Evolutionary conservation across 2,329 filamentous ascomycete species (phyloP).

Genomic region (Scedosporium apiospermum): DNA sequence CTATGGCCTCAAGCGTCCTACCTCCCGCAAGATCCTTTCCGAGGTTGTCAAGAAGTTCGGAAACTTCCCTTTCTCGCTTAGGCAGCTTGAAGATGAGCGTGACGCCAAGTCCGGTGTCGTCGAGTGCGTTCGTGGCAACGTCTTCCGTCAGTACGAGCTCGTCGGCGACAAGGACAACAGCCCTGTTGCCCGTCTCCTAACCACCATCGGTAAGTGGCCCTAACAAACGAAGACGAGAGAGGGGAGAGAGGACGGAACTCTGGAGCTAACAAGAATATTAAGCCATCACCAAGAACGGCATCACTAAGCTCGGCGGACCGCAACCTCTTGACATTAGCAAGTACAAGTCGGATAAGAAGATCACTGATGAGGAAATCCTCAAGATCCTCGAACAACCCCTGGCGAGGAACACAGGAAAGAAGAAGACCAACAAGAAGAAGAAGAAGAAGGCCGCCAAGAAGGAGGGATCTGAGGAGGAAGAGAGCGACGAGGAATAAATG

Average conservation of each 20-base stretch:
- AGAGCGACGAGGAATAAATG: slow-evolving; percentile 25
- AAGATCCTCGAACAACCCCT: slow-evolving; percentile 88
- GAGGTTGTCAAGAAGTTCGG: slow-evolving; percentile 97
- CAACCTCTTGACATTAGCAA: slow-evolving; percentile 68
- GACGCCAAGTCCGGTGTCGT: slow-evolving; percentile 92
- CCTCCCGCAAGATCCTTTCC: slow-evolving; percentile 82
- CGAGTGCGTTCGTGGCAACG: slow-evolving; percentile 87
- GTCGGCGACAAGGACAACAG: slow-evolving; percentile 86
- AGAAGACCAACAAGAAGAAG: slow-evolving; percentile 85
- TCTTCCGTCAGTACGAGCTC: slow-evolving; percentile 92
- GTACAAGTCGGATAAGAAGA: slow-evolving; percentile 95
- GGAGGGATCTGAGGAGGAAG: slow-evolving; percentile 20
- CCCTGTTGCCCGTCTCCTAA: slow-evolving; percentile 78
- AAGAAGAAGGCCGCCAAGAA: slow-evolving; percentile 52
- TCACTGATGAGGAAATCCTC: slow-evolving; percentile 88
- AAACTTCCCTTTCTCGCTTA: slow-evolving; percentile 93
- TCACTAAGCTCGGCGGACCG: slow-evolving; percentile 75
- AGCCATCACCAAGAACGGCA: slow-evolving; percentile 97
- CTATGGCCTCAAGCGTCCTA: slow-evolving; percentile 88
- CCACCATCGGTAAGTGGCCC: slow-evolving; percentile 69
- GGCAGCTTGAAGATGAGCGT: slow-evolving; percentile 94
- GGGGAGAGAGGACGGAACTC: too few species aligned
- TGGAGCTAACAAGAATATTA: slow-evolving; percentile 9
- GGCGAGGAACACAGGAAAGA: slow-evolving; percentile 79
- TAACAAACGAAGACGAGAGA: not conserved